phyloP scores from a whole-genome alignment of 345 rosid genomes.

The Ceriops tagal region DNA sequence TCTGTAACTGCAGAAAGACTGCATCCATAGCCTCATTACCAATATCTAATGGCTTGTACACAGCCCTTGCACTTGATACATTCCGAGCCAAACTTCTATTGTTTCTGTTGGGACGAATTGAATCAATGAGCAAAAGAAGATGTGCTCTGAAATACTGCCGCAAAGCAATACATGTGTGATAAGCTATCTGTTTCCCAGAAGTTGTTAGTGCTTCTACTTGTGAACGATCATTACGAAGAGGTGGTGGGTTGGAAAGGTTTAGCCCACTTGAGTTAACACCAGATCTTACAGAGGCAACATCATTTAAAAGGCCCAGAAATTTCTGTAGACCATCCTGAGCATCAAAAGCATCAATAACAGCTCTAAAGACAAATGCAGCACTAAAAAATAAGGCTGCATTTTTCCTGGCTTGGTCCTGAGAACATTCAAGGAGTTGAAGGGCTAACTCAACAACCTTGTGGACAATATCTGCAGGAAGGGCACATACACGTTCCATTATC shows the following conservation, averaged over 20 bases:
- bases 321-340: slow-evolving; percentile 81
- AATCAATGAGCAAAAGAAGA: slow-evolving; percentile 82
- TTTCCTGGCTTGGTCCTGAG: slow-evolving; percentile 89
- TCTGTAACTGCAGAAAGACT: slow-evolving; percentile 81
- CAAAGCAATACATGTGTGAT: slow-evolving; percentile 87
- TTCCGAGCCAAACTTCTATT: slow-evolving; percentile 66
- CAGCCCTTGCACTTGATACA: slow-evolving; percentile 76
- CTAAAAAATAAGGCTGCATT: slow-evolving; percentile 91
- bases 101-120: slow-evolving; percentile 82
- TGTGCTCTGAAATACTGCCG: slow-evolving; percentile 98
- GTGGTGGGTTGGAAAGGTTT: slow-evolving; percentile 42
- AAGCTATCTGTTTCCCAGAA: slow-evolving; percentile 94
- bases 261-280: slow-evolving; percentile 64
- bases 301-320: slow-evolving; percentile 64
- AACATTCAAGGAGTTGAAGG: slow-evolving; percentile 74
- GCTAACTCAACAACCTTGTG: slow-evolving; percentile 84
- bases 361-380: slow-evolving; percentile 94
- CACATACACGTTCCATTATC: slow-evolving; percentile 98
- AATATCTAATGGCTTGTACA: slow-evolving; percentile 88
- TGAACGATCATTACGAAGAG: slow-evolving; percentile 67
- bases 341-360: slow-evolving; percentile 96
- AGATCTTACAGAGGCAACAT: slow-evolving; percentile 89
- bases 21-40: slow-evolving; percentile 98
- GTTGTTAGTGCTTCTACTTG: slow-evolving; percentile 83
- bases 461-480: slow-evolving; percentile 79